Evolutionary conservation across 1,284 basidiomycete species (phyloP), one percentile per base, ranked within the genome.

Genomic region (Ustilago nuda): DNA sequence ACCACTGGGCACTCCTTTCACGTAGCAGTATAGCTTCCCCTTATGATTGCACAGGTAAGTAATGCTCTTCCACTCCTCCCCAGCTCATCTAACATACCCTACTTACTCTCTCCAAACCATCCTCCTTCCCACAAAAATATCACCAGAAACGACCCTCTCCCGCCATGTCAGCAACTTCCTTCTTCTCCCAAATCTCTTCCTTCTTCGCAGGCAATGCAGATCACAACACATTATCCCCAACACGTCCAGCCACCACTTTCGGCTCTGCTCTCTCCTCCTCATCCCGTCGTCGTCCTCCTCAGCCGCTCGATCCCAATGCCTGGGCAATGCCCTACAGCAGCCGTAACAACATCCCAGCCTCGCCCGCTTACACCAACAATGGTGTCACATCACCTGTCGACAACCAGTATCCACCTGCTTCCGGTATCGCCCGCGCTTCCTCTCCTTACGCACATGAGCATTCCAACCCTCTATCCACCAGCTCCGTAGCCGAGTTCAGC

Each of bases 171-270:
- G 70, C 60, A 45, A 56, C 55, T 52, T 71, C 72, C 27, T 72
- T 82, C 61, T 79, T 82, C 55, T 80, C 80, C 2, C 76, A 80
- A 39, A 69, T 82, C 58, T 78, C 80, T n/a, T 80, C 80, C 58
- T 76, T 78, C 69, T 82, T 82, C 56, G 79, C 72, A 48, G 74
- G 66, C 54, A 66, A 23, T 41, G 37, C 55, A 43, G 37, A 53
- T 15, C 33, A 43, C 15, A 54, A 51, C 43, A 30, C 61, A 3
- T 19, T 50, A 19, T 46, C 58, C 19, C 30, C 56, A 13, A 43
- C 54, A 7, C 69, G 75, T 13, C 79, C 59, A 43, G 56, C 54
- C 37, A 74, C 72, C 27, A 52, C 68, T 15, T 80, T 81, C 35
- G 68, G 71, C 30, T 66, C 57, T 8, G 70, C 70, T 37, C 60